A percentile compares a stretch with the other conserved stretches of the same genome.
Conservation (phyloP, 1,139 yeast species). For the Saccharomyces hybrid region DNA sequence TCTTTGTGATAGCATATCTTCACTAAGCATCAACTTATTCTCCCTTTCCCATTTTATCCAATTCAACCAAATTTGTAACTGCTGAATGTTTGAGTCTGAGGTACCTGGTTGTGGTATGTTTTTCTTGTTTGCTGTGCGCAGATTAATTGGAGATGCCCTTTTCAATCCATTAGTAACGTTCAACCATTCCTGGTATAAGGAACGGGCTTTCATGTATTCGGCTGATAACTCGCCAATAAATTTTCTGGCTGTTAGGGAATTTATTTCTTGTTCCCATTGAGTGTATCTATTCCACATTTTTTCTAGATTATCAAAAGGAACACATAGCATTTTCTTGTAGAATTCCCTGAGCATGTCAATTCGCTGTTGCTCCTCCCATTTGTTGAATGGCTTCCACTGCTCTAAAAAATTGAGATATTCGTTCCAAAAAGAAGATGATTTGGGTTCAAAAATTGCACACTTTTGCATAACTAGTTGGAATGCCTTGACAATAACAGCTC, state of each 20-base stretch:
- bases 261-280: slow-evolving; percentile 72
- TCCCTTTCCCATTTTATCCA: slow-evolving; percentile 78
- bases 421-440: slow-evolving; percentile 68
- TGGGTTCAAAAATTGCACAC: slow-evolving; percentile 67
- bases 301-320: slow-evolving; percentile 73
- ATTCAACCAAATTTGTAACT: slow-evolving; percentile 51
- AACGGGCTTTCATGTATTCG: slow-evolving; percentile 84
- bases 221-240: slow-evolving; percentile 77
- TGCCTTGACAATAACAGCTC: slow-evolving; percentile 70
- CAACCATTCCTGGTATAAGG: slow-evolving; percentile 67
- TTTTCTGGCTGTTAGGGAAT: slow-evolving; percentile 74
- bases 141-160: slow-evolving; percentile 29
- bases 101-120: slow-evolving; percentile 34
- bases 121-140: slow-evolving; percentile 34
- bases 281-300: slow-evolving; percentile 75
- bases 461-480: slow-evolving; percentile 75
- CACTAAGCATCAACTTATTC: slow-evolving; percentile 58
- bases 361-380: slow-evolving; percentile 85
- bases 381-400: slow-evolving; percentile 68
- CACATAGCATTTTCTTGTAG: slow-evolving; percentile 58
- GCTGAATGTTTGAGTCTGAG: slow-evolving; percentile 33
- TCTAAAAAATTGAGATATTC: slow-evolving; percentile 75
- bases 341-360: slow-evolving; percentile 69
- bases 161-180: slow-evolving; percentile 45
- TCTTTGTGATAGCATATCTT: slow-evolving; percentile 46